Base-by-base conservation (phyloP, 169 alveolate genomes). In the Fabrea salina region DNA sequence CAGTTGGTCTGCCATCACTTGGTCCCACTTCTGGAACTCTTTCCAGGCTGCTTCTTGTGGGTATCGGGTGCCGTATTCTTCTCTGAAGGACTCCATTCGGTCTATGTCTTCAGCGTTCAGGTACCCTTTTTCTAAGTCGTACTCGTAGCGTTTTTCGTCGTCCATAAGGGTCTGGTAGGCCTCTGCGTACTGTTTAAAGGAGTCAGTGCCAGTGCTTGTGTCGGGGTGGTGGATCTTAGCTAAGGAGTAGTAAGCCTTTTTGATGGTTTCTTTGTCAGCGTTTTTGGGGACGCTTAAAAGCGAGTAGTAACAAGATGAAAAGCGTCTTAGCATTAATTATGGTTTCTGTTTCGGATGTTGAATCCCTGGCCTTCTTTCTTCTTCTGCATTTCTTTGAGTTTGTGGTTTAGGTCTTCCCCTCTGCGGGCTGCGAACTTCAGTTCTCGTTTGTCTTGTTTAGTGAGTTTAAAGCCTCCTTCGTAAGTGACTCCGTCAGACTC, bases 381-480 rank as follows among this genome's bases (percentile, higher is more conserved):
- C 16, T 74, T 74, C 22, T n/a, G 25, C 58, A 74, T 74, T 74
- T 74, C 57, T 53, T 50, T 30, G 27, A 74, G 58, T 22, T 53
- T 54, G 30, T 74, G 72, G 19, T 74, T 54, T n/a, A 43, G 39
- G 58, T 74, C 32, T 44, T 85, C 95, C n/a, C 97, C 97, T 84
- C 95, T 83, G 64, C 81, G 44, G 39, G 82, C 81, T 13, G 93
- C 92, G 53, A 86, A 88, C 75, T 93, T 93, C 44, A 91, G 75
- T 56, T 91, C 96, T 72, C 97, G 77, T 80, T 84, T 93, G 83
- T 91, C 83, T 49, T 86, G 89, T 74, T 93, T 93, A 56, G 89
- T 89, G 3, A 93, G 81, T 43, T 92, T 91, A 13, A 83, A 66
- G 16, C 85, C 82, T 22, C 67, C 82, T 35, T 81, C 88, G 49